Base-by-base conservation (phyloP, 2,329 filamentous ascomycete species). In the Coniella vitis region DNA sequence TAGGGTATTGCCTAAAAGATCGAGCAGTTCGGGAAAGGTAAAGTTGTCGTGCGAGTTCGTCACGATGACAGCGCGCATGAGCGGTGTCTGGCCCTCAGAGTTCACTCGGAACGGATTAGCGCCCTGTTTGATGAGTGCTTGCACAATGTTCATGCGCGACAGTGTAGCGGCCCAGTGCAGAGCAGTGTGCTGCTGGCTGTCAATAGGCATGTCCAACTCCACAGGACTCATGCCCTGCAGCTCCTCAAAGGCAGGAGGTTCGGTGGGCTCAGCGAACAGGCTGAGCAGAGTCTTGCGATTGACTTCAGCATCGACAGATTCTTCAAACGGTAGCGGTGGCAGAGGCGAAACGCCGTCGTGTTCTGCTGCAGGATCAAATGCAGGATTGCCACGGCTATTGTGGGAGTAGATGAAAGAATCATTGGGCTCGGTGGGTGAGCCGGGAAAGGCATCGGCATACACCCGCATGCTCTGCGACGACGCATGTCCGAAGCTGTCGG, bases 161-260 rank as follows among this genome's bases (percentile, higher is more conserved):
- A 98, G 74, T 4, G 93, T 96, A 4, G 93, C 90, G 2, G 93
- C 93, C 93, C 93, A 98, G 62, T 97, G 91, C 36, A 98, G 73
- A 3, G 90, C 90, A 16, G 90, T 97, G 61, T 97, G 89, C 32
- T 84, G 84, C 51, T 89, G 89, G 21, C 84, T 78, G 61, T 98
- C 93, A 49, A 98, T 88, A 2, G 93, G 91, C 63, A 93, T 85
- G 61, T 98, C 93, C 19, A 97, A 78, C 57, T 98, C 91, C 35
- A 84, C 72, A 0, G 87, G 81, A 1, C 82, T 85, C 48, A 96
- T 75, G 9, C 82, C 83, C 41, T 83, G 75, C 35, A 98, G 79
- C 35, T 87, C 85, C 10, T 90, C 86, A 59, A 91, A 85, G 48
- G 84, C 83, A 76, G 66, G 59, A 55, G 72, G 84, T 55, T 94